These are phyloP conservation scores for Myriosclerotinia scirpicola DNA, from an alignment of 2,329 filamentous ascomycete genomes.

Conservation along the genomic window DNA sequence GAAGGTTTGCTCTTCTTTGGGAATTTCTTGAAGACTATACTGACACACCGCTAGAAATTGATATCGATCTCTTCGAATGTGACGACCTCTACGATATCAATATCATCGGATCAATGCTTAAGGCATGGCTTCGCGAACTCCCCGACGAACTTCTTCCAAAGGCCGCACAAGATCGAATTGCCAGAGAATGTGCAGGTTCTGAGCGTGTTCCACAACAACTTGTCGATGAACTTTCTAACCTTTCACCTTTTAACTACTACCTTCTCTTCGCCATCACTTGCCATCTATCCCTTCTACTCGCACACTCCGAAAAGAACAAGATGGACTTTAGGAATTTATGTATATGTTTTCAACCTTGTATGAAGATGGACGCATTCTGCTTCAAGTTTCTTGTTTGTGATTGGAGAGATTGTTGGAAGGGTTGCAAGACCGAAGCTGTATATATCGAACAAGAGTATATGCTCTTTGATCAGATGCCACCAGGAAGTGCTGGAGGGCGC, in stretches of 20 bases:
- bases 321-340: conserved; percentile 96
- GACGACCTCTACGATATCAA: conserved; percentile 93
- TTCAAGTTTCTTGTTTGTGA: conserved; percentile 95
- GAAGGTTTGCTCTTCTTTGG: conserved; percentile 55
- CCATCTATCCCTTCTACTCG: conserved; percentile 86
- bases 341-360: conserved; percentile 95
- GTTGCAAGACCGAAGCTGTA: conserved; percentile 84
- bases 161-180: conserved; percentile 74
- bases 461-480: conserved; percentile 58
- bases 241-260: conserved; percentile 98
- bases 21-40: conserved; percentile 12
- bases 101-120: conserved; percentile 93
- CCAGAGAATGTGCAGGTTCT: conserved; percentile 74
- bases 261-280: conserved; percentile 96
- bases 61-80: conserved; percentile 87
- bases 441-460: conserved; percentile 70
- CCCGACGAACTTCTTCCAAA: conserved; percentile 93
- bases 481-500: conserved; percentile 40
- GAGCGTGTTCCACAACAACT: conserved; percentile 81
- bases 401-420: conserved; percentile 96
- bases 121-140: conserved; percentile 92
- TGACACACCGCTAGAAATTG: conserved; percentile 59
- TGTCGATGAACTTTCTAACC: conserved; percentile 85
- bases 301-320: conserved; percentile 93
- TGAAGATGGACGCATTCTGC: conserved; percentile 93